Base-by-base conservation (phyloP, 2,329 filamentous ascomycete species). In the Penicillium sp. region DNA sequence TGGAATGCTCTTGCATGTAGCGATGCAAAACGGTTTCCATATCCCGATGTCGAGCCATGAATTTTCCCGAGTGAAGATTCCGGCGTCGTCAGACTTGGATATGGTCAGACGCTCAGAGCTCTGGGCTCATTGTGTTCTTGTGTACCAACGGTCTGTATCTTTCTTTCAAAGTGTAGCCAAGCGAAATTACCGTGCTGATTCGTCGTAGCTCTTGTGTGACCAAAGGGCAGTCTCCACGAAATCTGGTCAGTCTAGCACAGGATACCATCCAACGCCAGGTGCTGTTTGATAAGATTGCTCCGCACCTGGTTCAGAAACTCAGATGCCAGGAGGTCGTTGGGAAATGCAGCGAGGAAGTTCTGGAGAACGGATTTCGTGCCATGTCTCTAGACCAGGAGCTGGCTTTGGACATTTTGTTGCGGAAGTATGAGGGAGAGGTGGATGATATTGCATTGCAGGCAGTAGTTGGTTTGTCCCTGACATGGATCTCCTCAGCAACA, bases 1-100 rank as follows among this genome's bases (percentile, higher is more conserved):
- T 35, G 75, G 73, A 0, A 66, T 72, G 49, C 54, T 77, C 13
- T 45, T 78, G n/a, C 74, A 78, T 47, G 67, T 75, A 45, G 74
- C 74, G 13, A 77, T 77, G 72, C 72, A 75, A 57, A 72, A 76
- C 47, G 75, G 75, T 0, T 60, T 77, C 8, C 75, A 78, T 55
- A 72, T 76, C 8, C 75, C 75, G 0, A 70, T 75, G 61, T 73
- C 74, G 3, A 74, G 72, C 52, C 74, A 77, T 50, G 75, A 78
- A 29, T 78, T 77, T 50, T 71, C 69, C 11, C 70, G 69, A 37
- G 64, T 67, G 14, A 73, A 69, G 38, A 63, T 71, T 9, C 64
- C 66, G 5, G 62, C 64, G 0, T 63, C 67, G 3, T 69, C 67
- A 1, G 71, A 73, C n/a, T 61, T 64, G 4, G 74, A 77, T 40